Evolutionary conservation across 139 green algal species (phyloP), one percentile per base, ranked within the genome.

Genomic region (Coccomyxa sp.): DNA sequence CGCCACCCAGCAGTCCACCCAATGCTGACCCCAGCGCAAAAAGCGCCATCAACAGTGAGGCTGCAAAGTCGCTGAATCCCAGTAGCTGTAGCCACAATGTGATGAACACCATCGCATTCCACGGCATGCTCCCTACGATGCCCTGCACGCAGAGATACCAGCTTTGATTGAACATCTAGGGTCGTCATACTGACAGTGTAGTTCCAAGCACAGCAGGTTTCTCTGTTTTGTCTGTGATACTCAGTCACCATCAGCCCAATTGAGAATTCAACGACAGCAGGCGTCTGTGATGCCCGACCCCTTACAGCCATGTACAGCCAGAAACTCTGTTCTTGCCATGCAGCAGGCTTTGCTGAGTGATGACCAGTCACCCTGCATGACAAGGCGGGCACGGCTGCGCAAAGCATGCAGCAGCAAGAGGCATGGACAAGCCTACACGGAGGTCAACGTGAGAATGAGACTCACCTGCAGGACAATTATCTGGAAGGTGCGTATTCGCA

Each of bases 81-180:
- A 95, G 82, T n/a, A 97, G 85, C 86, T 97, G 92, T 55, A 97
- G 84, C 87, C 89, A 97, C 22, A 95, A 80, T 0, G 94, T 95
- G 77, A 94, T 89, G 78, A 95, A 95, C 8, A 92, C 85, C 86
- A 98, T 89, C 27, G 93, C 94, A 34, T 90, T 84, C 94, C 94
- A 98, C 35, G 94, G 94, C 1, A 91, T 91, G 78, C 80, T 91
- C 41, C 94, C 94, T 10, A 98, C 88, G 35, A 98, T 91, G 74
- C 94, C 94, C 84, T 97, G 90, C 36, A 81, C 4, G 0, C 35
- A 0, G 2, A 73, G 9, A 16, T 31, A 38, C 27, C 68, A 73
- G 16, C 68, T 24, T 73, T 73, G 16, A 35, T 24, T 73, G 16
- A 73, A 36, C 9, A 68, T 22, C 16, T 22, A n/a, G 54, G 22